Conservation (phyloP, 1,139 yeast genomes). For the Candida albicans region DNA sequence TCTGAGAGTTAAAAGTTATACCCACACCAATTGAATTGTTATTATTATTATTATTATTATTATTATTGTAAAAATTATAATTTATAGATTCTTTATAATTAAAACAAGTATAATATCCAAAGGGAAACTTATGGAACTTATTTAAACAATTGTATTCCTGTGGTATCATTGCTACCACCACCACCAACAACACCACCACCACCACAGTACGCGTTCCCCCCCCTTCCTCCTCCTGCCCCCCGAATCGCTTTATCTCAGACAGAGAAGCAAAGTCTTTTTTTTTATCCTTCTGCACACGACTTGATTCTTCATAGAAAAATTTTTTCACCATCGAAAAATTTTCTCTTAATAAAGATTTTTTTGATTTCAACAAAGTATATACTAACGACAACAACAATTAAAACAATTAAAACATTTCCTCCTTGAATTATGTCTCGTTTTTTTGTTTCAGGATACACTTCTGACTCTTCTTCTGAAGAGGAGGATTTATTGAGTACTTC, state of each 20-base stretch:
- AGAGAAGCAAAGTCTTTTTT: no score
- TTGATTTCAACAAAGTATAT: background rate
- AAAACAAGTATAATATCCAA: no score
- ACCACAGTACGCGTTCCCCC: no score
- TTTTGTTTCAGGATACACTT: slow-evolving; percentile 65
- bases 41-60: background rate
- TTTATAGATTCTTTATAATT: background rate
- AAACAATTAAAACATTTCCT: background rate
- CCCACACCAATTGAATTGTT: background rate
- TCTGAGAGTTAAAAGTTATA: slow-evolving; percentile 56
- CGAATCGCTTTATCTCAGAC: no score
- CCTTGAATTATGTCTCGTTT: slow-evolving; percentile 62
- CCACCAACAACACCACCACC: no score
- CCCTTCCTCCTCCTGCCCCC: no score
- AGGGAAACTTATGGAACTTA: no score
- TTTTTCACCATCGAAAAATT: slow-evolving; percentile 3
- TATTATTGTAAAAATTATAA: no score
- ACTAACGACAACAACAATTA: background rate
- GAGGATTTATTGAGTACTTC: slow-evolving; percentile 72
- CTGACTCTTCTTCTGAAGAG: slow-evolving; percentile 71
- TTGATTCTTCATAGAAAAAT: slow-evolving; percentile 5
- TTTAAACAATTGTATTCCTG: no score
- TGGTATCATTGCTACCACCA: no score
- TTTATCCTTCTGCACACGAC: no score
- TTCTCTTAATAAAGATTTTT: slow-evolving; percentile 2